Base-by-base conservation (phyloP, 164 flowering plant species). In the Aristolochia contorta region DNA sequence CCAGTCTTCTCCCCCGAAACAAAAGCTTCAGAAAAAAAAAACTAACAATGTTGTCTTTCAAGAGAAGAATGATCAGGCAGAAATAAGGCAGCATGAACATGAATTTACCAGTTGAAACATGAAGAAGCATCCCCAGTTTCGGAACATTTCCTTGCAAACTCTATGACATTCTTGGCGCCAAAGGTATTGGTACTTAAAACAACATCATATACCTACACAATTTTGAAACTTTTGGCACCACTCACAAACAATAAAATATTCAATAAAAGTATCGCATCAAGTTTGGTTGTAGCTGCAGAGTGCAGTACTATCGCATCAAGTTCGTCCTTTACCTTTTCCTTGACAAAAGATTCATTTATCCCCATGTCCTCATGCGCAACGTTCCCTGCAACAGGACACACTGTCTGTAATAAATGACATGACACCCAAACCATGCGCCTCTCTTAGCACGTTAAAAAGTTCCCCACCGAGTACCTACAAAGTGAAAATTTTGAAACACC, bases 251-350 rank as follows among this genome's bases (percentile, higher is more conserved):
- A 5, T 2, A 27, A 27, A 27, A 27, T 27, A 5, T 27, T 5
- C 30, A 27, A 27, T 2, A 27, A 5, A n/a, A n/a, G n/a, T n/a
- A n/a, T n/a, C 47, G 72, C 81, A 54, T 77, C 79, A 67, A 86
- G 84, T 27, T 78, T 72, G 32, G 84, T 80, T 0, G 80, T 77
- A 16, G 93, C 93, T 67, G 93, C 93, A 24, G 71, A 56, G 60
- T 84, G 80, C 6, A 80, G n/a, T n/a, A 27, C 65, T 4, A 86
- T 68, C 20, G 75, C 16, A 18, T 82, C 80, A 5, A 81, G 49
- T 47, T 82, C 77, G 10, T 45, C 54, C 62, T 67, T 66, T 70
- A 84, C 61, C 46, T 77, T 75, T 55, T 78, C 75, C 59, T 21
- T 68, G 62, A 86, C 52, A 16, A 41, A 22, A 8, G 75, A 49